phyloP scores from a whole-genome alignment of 1,284 basidiomycete species.

The Pyrrhoderma noxium region DNA sequence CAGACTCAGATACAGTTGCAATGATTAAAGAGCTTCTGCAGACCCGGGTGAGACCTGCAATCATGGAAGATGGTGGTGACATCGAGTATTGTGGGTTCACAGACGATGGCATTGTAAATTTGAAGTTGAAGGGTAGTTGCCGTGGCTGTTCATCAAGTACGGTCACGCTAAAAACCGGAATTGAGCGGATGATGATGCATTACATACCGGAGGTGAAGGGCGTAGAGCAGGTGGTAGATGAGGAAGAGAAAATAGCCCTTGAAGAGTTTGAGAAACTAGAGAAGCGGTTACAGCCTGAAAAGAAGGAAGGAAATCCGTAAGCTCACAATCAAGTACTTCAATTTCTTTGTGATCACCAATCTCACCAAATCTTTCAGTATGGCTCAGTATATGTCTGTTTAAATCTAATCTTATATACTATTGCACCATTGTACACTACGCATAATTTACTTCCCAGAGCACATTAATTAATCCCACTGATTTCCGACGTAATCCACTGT shows the following conservation, averaged over 20 bases:
- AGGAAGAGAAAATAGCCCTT: constrained; percentile 83
- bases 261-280: constrained; percentile 94
- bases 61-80: constrained; percentile 93
- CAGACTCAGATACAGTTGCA: constrained; percentile 94
- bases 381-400: constrained; percentile 66
- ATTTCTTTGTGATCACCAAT: too few relatives aligned
- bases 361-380: constrained; percentile 53
- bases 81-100: constrained; percentile 77
- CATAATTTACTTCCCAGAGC: too few relatives aligned
- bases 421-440: constrained; percentile 1
- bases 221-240: constrained; percentile 94
- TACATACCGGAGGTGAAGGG: constrained; percentile 97
- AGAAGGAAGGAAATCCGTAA: constrained; percentile 34
- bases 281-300: constrained; percentile 51
- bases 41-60: constrained; percentile 90
- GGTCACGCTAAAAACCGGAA: constrained; percentile 92
- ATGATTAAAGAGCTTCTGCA: constrained; percentile 99
- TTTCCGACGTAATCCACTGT: too few relatives aligned
- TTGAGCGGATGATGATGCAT: constrained; percentile 98
- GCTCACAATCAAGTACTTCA: constrained; percentile 18
- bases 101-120: constrained; percentile 53
- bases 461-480: too few relatives aligned
- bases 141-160: constrained; percentile 89
- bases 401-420: not conserved
- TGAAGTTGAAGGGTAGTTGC: constrained; percentile 95